Percentiles rank a stretch among this genome's conserved stretches.
Evolutionary conservation across 306 rosid species (phyloP).

Genomic region (Aeschynomene evenia): DNA sequence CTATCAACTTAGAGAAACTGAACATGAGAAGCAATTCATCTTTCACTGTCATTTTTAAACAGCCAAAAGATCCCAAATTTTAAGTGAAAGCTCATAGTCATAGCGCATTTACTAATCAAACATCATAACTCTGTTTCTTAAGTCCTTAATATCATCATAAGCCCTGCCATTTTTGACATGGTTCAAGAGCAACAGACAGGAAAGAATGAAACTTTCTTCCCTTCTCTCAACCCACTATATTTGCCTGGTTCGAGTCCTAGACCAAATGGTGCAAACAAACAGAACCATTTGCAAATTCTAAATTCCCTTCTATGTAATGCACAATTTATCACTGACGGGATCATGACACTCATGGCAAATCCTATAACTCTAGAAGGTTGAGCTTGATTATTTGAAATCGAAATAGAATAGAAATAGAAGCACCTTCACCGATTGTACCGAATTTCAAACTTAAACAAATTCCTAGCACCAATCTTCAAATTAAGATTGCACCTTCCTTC

Average conservation of each 20-base stretch:
- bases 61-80: slow-evolving; percentile 11
- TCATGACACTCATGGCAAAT: not conserved
- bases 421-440: not conserved
- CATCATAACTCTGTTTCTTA: not conserved
- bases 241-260: not conserved
- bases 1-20: not conserved
- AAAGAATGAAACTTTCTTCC: not conserved
- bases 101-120: not conserved
- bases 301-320: too few relatives aligned
- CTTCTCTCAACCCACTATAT: not conserved
- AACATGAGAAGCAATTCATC: not conserved
- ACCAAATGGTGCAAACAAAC: not conserved
- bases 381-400: not conserved
- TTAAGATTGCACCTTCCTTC: not conserved
- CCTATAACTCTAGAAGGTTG: not conserved
- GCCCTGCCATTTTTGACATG: not conserved
- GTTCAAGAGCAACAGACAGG: not conserved
- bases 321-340: not conserved
- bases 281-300: not conserved
- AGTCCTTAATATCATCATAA: not conserved
- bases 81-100: not conserved
- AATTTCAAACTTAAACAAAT: not conserved
- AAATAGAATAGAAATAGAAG: not conserved
- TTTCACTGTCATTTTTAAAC: not conserved
- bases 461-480: not conserved